Conservation (phyloP, 495 filamentous ascomycete species). For the Tuber calosporum region DNA sequence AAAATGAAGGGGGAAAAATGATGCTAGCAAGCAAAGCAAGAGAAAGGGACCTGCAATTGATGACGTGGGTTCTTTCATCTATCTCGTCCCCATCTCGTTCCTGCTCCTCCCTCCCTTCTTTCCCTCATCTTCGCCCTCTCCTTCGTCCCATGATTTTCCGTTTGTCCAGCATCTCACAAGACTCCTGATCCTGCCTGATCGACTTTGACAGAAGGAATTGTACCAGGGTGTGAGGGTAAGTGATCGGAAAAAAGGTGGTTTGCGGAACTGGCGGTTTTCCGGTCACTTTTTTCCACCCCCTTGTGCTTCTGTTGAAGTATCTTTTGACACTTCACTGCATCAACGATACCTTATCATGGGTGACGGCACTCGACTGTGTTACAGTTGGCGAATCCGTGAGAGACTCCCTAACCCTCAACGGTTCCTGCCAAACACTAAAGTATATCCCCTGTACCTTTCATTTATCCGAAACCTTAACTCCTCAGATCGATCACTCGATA, state of each 20-base stretch:
- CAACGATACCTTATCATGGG: background rate
- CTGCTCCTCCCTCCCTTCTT: background rate
- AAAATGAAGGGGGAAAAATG: background rate
- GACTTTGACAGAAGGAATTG: background rate
- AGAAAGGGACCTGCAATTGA: background rate
- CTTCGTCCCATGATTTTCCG: background rate
- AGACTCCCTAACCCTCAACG: conserved; percentile 30
- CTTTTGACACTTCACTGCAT: background rate
- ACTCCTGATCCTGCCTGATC: background rate
- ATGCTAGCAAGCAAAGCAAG: background rate
- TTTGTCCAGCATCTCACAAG: background rate
- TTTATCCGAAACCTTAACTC: conserved; percentile 26
- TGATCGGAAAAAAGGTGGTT: too few species aligned
- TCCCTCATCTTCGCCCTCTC: background rate
- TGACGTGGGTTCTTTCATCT: conserved; percentile 10
- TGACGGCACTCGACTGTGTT: background rate
- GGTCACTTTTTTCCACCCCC: too few species aligned
- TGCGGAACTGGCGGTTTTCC: too few species aligned
- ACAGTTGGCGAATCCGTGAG: background rate
- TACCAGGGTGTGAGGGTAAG: too few species aligned
- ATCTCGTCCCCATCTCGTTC: background rate
- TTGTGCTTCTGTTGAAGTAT: background rate
- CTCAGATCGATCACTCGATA: background rate
- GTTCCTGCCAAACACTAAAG: background rate
- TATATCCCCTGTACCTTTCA: conserved; percentile 23